Evolutionary conservation across 2,329 filamentous ascomycete genomes (phyloP).

Genomic region (Fusarium nelsonii): DNA sequence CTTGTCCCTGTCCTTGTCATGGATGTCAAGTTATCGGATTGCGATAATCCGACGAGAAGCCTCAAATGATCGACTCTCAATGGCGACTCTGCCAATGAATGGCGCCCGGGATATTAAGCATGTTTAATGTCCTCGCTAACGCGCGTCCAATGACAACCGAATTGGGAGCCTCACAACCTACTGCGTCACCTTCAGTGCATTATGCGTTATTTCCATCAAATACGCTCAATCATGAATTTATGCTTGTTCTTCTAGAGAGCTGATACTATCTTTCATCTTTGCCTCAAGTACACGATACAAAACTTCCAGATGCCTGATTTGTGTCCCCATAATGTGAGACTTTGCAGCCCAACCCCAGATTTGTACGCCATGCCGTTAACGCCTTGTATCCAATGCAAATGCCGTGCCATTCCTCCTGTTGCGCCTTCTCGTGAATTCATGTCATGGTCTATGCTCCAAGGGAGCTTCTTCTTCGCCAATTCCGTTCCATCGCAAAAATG

Average conservation of each 20-base stretch:
- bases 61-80: slow-evolving; percentile 17
- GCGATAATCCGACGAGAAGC: slow-evolving; percentile 16
- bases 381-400: slow-evolving; percentile 42
- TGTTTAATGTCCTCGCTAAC: slow-evolving; percentile 8
- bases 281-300: slow-evolving; percentile 5
- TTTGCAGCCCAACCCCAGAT: slow-evolving; percentile 11
- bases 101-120: neutral
- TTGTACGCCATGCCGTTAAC: slow-evolving; percentile 22
- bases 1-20: slow-evolving; percentile 14
- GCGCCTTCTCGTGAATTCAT: slow-evolving; percentile 15
- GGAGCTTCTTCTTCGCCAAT: neutral
- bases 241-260: neutral
- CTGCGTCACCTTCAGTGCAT: slow-evolving; percentile 26
- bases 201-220: neutral
- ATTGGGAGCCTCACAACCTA: slow-evolving; percentile 26
- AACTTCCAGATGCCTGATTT: slow-evolving; percentile 6
- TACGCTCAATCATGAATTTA: neutral
- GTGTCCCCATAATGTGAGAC: slow-evolving; percentile 5
- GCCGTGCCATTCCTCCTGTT: slow-evolving; percentile 14
- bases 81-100: slow-evolving; percentile 28
- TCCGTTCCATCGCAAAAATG: neutral
- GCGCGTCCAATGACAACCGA: slow-evolving; percentile 35
- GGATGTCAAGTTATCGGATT: slow-evolving; percentile 15
- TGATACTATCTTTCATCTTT: slow-evolving; percentile 5
- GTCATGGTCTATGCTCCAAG: neutral